Evolutionary conservation across 768 basidiomycete genomes (phyloP), one percentile per base, ranked within the genome.

Genomic region (Rhizopogon sp.): DNA sequence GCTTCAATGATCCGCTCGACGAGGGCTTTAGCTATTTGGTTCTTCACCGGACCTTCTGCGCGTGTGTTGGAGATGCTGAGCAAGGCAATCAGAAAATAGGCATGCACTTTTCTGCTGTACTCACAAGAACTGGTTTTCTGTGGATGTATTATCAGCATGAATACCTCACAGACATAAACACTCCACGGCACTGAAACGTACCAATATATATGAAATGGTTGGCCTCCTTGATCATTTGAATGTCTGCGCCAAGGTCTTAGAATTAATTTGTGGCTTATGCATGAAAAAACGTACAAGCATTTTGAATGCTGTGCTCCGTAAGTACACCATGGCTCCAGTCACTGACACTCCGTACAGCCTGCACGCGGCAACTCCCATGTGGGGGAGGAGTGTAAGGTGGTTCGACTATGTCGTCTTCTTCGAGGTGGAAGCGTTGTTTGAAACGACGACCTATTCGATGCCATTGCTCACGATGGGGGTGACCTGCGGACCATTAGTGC

Each of bases 311-410:
- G 56, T 84, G 81, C 69, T 98, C 96, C 3, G 82, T 87, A 59
- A 95, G 75, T 37, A 94, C 89, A 2, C 95, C 96, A 62, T 93
- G 91, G 63, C 87, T 90, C 96, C 96, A 99, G 70, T 98, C 96
- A 1, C 79, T 84, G 20, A 94, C 89, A 57, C 88, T 91, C 52
- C 96, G 81, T 42, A 92, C 79, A 14, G 81, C 92, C 74, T 98
- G 93, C 16, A 93, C 87, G 35, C 75, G 75, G 64, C 86, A 87
- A 7, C 76, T 77, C 2, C 80, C 80, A 31, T 79, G 74, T 0
- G 77, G 78, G 6, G 72, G 61, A 14, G 67, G 70, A 2, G 70
- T 59, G 56, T 83, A 81, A 14, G 68, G 64, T n/a, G 62, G 51
- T 11, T 73, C 66, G 11, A 79, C 75, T 9, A 71, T 70, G 1